Evolutionary conservation across 2,329 filamentous ascomycete species (phyloP).

Genomic region (Colletotrichum paranaense): DNA sequence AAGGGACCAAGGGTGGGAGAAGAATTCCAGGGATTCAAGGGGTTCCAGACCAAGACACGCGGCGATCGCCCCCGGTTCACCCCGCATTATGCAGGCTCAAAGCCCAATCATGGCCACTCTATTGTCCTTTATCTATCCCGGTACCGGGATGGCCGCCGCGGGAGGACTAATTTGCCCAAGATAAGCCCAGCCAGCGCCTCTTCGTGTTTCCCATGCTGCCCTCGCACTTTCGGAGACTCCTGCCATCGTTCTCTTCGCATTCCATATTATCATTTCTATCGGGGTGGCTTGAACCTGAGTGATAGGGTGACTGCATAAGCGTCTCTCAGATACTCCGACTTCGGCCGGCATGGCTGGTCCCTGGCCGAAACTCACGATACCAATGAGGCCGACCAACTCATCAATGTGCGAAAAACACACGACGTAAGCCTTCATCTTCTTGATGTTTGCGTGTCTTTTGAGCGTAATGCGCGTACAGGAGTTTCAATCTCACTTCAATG

Average conservation of each 20-base stretch:
- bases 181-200: conserved; percentile 7
- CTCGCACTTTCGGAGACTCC: not conserved
- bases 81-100: conserved; percentile 19
- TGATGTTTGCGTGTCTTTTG: not conserved
- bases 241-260: not conserved
- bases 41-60: conserved; percentile 6
- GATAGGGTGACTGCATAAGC: not conserved
- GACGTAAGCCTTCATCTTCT: not conserved
- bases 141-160: not conserved
- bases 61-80: not conserved
- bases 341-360: not conserved
- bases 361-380: not conserved
- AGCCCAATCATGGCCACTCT: conserved; percentile 6
- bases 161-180: not conserved
- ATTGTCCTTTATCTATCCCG: conserved; percentile 13
- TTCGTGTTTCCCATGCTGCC: not conserved
- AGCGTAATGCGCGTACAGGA: not conserved
- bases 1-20: not conserved
- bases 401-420: not conserved
- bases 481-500: not conserved
- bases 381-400: not conserved
- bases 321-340: not conserved
- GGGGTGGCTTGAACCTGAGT: not conserved
- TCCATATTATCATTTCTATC: not conserved
- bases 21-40: not conserved